Evolutionary conservation across 2,329 filamentous ascomycete species (phyloP).

Genomic region (Diaporthe capsici): DNA sequence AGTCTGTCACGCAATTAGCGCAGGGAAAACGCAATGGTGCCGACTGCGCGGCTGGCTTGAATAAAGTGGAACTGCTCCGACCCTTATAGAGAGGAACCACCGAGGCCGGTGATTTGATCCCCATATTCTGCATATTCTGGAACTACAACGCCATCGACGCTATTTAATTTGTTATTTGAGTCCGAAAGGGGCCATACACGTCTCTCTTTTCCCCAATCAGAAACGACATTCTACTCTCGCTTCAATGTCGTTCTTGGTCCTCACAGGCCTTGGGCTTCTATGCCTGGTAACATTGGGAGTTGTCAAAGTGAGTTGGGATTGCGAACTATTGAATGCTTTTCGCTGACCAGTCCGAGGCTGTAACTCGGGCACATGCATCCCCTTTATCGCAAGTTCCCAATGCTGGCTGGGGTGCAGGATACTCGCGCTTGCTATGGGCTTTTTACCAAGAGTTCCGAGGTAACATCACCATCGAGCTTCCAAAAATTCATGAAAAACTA

Average conservation of each 20-base stretch:
- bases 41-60: neutral
- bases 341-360: neutral
- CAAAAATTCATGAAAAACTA: constrained; percentile 45
- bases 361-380: constrained; percentile 34
- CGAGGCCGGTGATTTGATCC: constrained; percentile 18
- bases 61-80: constrained; percentile 21
- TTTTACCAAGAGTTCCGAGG: constrained; percentile 46
- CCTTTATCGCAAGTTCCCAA: constrained; percentile 44
- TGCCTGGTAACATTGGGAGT: neutral
- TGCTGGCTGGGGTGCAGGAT: constrained; percentile 43
- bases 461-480: constrained; percentile 44
- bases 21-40: constrained; percentile 20
- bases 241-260: neutral
- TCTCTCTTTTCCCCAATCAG: neutral
- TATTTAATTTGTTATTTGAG: neutral
- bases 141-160: neutral
- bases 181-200: neutral
- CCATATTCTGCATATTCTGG: neutral
- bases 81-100: constrained; percentile 8
- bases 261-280: neutral
- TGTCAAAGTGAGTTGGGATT: neutral
- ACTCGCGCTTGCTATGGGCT: constrained; percentile 45
- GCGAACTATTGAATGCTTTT: neutral
- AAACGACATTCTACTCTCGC: neutral
- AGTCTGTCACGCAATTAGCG: constrained; percentile 14